Percentiles rank a stretch among this genome's conserved stretches.
Evolutionary conservation across 1,284 basidiomycete species (phyloP).

Genomic region (Filobasidium uniguttulatum): DNA sequence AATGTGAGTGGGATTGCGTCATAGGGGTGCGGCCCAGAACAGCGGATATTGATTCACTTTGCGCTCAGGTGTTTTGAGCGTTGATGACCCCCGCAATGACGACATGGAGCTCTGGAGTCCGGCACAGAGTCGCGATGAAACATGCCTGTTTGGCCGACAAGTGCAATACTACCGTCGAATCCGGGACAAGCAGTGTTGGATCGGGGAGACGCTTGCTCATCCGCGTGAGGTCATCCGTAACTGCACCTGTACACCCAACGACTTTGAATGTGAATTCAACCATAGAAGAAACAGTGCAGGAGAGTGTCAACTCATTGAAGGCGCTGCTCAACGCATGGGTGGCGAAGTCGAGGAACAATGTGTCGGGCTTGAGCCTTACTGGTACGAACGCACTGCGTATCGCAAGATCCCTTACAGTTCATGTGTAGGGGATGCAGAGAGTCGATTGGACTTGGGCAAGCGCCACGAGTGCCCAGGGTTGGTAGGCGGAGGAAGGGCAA

Average conservation of each 20-base stretch:
- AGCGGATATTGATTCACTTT: background rate
- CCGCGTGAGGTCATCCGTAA: constrained; percentile 47
- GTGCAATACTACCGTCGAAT: constrained; percentile 74
- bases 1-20: constrained; percentile 53
- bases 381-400: constrained; percentile 83
- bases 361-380: constrained; percentile 50
- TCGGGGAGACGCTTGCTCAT: constrained; percentile 54
- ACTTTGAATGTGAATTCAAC: constrained; percentile 97
- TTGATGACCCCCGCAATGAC: constrained; percentile 59
- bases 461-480: constrained; percentile 67
- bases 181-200: constrained; percentile 64
- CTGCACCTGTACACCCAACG: constrained; percentile 55
- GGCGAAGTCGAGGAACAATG: constrained; percentile 46
- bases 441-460: constrained; percentile 55
- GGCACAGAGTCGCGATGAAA: constrained; percentile 60
- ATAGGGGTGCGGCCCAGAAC: background rate
- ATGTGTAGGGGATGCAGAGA: constrained; percentile 64
- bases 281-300: constrained; percentile 53
- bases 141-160: constrained; percentile 73
- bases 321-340: constrained; percentile 47
- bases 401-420: constrained; percentile 74
- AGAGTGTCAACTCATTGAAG: constrained; percentile 59
- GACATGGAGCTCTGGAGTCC: constrained; percentile 95
- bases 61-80: constrained; percentile 49
- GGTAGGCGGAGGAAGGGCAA: constrained; percentile 38